Conservation (phyloP, 768 basidiomycete species). For the Phaffia australis region DNA sequence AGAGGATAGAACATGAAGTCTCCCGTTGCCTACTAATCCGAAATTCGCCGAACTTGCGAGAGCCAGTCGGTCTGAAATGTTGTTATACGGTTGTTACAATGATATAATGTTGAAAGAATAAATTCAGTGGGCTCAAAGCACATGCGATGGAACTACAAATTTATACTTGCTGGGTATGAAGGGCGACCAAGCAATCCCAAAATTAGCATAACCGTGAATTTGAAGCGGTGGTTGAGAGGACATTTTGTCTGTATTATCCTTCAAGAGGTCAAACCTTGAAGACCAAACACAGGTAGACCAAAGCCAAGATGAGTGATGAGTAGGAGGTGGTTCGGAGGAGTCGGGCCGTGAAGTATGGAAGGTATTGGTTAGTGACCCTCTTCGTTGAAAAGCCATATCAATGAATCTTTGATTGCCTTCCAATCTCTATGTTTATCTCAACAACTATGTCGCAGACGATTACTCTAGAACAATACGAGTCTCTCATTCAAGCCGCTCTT, state of each 20-base stretch:
- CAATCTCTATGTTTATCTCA: background rate
- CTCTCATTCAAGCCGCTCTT: conserved; percentile 21
- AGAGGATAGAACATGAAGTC: conserved; percentile 46
- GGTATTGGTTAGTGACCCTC: too few species aligned
- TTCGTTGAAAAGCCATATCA: too few species aligned
- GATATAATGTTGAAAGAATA: conserved; percentile 31
- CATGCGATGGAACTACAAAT: background rate
- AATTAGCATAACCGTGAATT: conserved; percentile 76
- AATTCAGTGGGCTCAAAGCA: background rate
- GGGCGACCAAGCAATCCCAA: conserved; percentile 71
- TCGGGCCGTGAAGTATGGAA: too few species aligned
- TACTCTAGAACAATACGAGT: conserved; percentile 17
- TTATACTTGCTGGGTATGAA: conserved; percentile 48
- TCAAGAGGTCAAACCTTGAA: too few species aligned
- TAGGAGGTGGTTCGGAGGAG: too few species aligned
- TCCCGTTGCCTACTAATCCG: conserved; percentile 87
- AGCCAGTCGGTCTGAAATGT: conserved; percentile 32
- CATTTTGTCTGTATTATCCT: background rate
- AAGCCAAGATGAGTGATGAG: too few species aligned
- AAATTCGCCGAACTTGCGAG: conserved; percentile 54
- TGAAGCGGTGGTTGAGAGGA: conserved; percentile 39
- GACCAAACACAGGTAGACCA: too few species aligned
- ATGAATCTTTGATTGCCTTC: background rate
- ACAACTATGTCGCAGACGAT: conserved; percentile 5
- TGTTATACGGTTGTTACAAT: conserved; percentile 29